Base-by-base conservation (phyloP, 208 protist species). In the Sergeia podlipaevii region DNA sequence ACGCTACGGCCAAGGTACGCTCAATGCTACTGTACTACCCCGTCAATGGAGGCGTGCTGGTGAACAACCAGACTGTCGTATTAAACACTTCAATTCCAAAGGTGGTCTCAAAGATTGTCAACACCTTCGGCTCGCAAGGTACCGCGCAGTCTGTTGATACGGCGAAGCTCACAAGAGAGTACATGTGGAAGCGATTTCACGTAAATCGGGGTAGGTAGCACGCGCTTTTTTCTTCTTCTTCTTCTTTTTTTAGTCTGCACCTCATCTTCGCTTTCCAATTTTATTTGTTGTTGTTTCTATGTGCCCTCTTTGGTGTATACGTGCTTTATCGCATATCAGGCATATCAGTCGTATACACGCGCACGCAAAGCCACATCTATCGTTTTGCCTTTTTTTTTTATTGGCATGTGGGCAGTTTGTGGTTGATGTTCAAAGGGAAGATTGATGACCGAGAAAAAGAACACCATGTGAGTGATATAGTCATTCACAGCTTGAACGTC, bases 1-100 rank as follows among this genome's bases (percentile, higher is more conserved):
- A 96, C 60, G 83, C 83, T 5, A 96, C 89, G 17, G 80, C 80
- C 17, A 96, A 96, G 72, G 85, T 89, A 37, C 76, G 82, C 17
- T 93, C 85, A 33, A 61, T 96, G 38, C 70, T 96, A 51, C 52
- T 93, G 13, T 96, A 93, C 62, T 91, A 92, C 64, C 77, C 83
- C 21, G 76, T 93, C 38, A 90, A 87, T 51, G 86, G 76, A 24
- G 89, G 89, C 24, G 20, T 96, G 32, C 65, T 96, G 10, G 83
- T 91, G 17, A 77, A 74, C 56, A 90, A 88, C 64, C 71, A 80
- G 37, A 94, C 89, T 0, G 68, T 91, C 27, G 85, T 93, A 29
- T 57, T 93, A 17, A 96, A 96, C 51, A 91, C 74, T 17, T 90
- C 83, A 8, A 57, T 96, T 15, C 84, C 89, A 3, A 77, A 66